Evolutionary conservation across 2,329 filamentous ascomycete species (phyloP).

Genomic region (Davidsoniella virescens): DNA sequence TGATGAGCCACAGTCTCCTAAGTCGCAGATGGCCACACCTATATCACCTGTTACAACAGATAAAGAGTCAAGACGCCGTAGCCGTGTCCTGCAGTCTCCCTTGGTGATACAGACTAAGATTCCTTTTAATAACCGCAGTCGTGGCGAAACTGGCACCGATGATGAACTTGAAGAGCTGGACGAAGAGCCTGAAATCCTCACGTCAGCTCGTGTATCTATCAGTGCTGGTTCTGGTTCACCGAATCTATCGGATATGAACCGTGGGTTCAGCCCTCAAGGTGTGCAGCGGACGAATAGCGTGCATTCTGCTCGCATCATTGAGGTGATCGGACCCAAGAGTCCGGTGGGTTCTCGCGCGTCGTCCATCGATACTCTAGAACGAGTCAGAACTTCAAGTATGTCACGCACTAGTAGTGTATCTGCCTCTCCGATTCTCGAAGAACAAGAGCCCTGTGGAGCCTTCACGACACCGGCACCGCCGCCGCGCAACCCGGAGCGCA

Average conservation of each 20-base stretch:
- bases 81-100: constrained; percentile 9
- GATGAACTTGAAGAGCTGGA: constrained; percentile 21
- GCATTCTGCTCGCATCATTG: constrained; percentile 41
- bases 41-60: not conserved
- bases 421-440: constrained; percentile 24
- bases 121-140: constrained; percentile 2
- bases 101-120: constrained; percentile 11
- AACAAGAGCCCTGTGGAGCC: constrained; percentile 25
- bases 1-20: not conserved
- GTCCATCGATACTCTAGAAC: constrained; percentile 30
- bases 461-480: constrained; percentile 8
- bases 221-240: constrained; percentile 32
- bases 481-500: constrained; percentile 7
- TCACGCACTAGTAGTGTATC: constrained; percentile 19
- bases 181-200: constrained; percentile 40
- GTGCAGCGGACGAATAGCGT: constrained; percentile 28
- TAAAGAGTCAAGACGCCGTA: constrained; percentile 8
- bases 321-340: constrained; percentile 36
- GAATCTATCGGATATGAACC: constrained; percentile 30
- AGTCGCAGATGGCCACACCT: not conserved
- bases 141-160: constrained; percentile 14
- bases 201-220: constrained; percentile 39
- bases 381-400: constrained; percentile 25
- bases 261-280: constrained; percentile 23
- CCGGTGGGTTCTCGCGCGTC: constrained; percentile 32